These are phyloP conservation scores for Neurospora crassa DNA, from an alignment of 2,329 filamentous ascomycete genomes.

Conservation along the genomic window DNA sequence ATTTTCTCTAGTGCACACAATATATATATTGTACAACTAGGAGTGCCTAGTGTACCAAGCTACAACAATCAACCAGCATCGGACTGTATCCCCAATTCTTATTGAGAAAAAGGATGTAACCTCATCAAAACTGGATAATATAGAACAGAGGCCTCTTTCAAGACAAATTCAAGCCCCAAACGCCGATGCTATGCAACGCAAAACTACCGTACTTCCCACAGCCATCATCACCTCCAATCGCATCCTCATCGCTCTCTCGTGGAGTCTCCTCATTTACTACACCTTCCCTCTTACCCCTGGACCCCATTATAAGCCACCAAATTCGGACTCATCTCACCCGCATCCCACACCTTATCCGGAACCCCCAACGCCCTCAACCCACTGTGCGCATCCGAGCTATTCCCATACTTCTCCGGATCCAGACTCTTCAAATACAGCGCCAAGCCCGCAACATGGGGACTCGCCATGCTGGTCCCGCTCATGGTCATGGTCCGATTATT, in stretches of 20 bases:
- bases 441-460: constrained; percentile 52
- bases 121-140: background rate
- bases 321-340: constrained; percentile 13
- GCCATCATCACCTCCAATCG: background rate
- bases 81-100: background rate
- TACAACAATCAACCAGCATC: too few relatives aligned
- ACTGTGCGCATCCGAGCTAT: background rate
- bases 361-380: constrained; percentile 2
- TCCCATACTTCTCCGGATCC: constrained; percentile 1
- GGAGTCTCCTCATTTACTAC: background rate
- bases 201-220: background rate
- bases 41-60: too few relatives aligned
- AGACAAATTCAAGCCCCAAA: background rate
- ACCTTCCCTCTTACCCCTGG: background rate
- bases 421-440: constrained; percentile 40
- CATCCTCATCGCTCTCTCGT: background rate
- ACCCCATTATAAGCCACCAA: constrained; percentile 18
- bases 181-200: background rate
- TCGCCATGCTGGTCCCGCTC: constrained; percentile 53
- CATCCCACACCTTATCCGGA: constrained; percentile 4
- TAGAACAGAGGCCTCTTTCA: background rate
- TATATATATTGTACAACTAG: too few relatives aligned
- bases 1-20: too few relatives aligned
- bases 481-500: constrained; percentile 28
- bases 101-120: background rate